Evolutionary conservation across 495 filamentous ascomycete genomes (phyloP), one percentile per base, ranked within the genome.

Genomic region (Aspergillus wentii): DNA sequence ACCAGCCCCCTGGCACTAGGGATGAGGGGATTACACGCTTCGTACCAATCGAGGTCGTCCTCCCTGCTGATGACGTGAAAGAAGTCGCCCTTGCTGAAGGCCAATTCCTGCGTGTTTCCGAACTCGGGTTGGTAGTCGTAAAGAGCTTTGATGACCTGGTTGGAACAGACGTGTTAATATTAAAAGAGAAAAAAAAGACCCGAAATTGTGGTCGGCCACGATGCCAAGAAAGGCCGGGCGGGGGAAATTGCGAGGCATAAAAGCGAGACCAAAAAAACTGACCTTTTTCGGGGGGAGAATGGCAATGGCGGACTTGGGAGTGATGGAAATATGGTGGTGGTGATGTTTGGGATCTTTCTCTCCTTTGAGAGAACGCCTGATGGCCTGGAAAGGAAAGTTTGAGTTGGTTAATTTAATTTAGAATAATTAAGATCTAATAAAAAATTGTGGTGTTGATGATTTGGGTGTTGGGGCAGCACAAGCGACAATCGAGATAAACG

Each of bases 281-380:
- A 98, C 92, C 80, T 95, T 96, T 66, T 95, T 97, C 0, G 92
- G 92, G 45, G 92, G 90, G 20, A 91, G 76, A 57, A 98, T 98
- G 8, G 92, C 89, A 41, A 94, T 76, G n/a, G 90, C 87, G 28
- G 88, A 83, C 57, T 98, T 98, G 39, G 87, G 86, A 1, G 89
- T 84, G 33, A 96, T 88, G 30, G 86, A 88, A 52, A 90, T 80
- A 51, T 91, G 87, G 38, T 85, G 81, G 31, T 75, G 86, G 41
- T 85, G 82, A 48, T 81, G 76, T 61, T 76, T 82, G 44, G 69
- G 63, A 44, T 83, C 82, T 58, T 85, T 89, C 40, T 91, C 87
- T 52, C 82, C 83, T 66, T 92, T 94, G 67, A 92, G 79, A 39
- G 86, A 91, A 53, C 88, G 83, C 50, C 87, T 72, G 54, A 92